Base-by-base conservation (phyloP, 2,329 filamentous ascomycete genomes). In the Thelonectria blattea region DNA sequence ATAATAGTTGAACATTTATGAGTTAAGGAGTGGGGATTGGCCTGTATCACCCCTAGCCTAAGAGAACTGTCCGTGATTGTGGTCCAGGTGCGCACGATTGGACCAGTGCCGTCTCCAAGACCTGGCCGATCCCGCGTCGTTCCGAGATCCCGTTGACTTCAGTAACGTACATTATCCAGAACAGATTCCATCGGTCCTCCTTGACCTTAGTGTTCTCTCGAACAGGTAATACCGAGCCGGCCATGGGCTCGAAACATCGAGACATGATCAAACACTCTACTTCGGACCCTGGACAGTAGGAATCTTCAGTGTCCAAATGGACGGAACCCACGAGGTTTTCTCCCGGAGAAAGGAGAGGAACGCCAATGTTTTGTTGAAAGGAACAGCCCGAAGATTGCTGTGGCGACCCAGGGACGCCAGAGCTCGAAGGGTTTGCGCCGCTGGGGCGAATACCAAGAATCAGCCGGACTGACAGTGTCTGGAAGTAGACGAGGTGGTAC, bases 211-310 rank as follows among this genome's bases (percentile, higher is more conserved):
- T 10, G 2, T 7, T 10, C 11, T 45, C 1, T 3, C 34, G 34
- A 37, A 37, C 15, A 15, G 43, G 43, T 7, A 57, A 42, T 15
- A 37, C 53, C 2, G 58, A 60, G 6, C 34, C 41, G 5, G 11
- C 34, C 12, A 60, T 57, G 9, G 53, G 58, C n/a, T 43, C 47
- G 24, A 47, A 18, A 18, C 53, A 57, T 17, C 47, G 45, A 9
- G 58, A 46, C 53, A 57, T 49, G 32, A 60, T 39, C 24, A 60
- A 18, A n/a, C 58, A 60, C 22, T 60, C 58, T 14, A 52, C 42
- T 34, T 57, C 58, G 3, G 37, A 6, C 9, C 53, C 58, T 5
- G 48, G 20, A 7, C 11, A 27, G 15, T 60, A 43, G 1, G 37
- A 57, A 14, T 55, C 42, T 10, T 57, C 22, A 2, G 52, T 24